These are phyloP conservation scores for Aspergillus aculeatinus DNA, from an alignment of 2,329 filamentous ascomycete genomes.

Conservation along the genomic window DNA sequence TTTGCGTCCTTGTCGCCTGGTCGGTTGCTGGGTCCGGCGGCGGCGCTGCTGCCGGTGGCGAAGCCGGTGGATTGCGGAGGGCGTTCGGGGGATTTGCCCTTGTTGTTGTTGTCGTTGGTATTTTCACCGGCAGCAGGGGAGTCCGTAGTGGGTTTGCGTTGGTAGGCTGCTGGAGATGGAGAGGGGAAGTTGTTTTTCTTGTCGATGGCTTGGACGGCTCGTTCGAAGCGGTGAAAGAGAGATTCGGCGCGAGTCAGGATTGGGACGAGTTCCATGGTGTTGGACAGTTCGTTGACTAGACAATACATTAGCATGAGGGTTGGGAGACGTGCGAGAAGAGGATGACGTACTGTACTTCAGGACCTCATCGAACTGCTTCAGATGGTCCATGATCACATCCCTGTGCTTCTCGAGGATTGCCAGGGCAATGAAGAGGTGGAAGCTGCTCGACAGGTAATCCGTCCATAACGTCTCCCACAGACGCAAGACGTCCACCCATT, in stretches of 20 bases:
- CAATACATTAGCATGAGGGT: not conserved
- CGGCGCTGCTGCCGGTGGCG: conserved; percentile 23
- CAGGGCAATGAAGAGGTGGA: conserved; percentile 90
- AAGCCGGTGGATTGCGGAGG: conserved; percentile 18
- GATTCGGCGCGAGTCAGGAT: conserved; percentile 85
- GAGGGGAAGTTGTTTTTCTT: conserved; percentile 82
- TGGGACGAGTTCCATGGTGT: conserved; percentile 84
- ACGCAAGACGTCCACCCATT: conserved; percentile 79
- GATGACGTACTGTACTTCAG: conserved; percentile 78
- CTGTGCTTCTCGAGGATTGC: conserved; percentile 94
- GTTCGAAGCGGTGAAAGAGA: conserved; percentile 83
- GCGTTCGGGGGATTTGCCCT: conserved; percentile 33
- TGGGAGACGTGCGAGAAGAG: not conserved
- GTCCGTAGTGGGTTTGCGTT: conserved; percentile 44
- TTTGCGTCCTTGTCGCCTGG: conserved; percentile 37
- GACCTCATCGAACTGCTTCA: conserved; percentile 94
- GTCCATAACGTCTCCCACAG: conserved; percentile 96
- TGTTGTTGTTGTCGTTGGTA: conserved; percentile 31
- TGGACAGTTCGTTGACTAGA: conserved; percentile 88
- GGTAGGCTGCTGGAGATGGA: conserved; percentile 42
- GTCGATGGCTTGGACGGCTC: conserved; percentile 86
- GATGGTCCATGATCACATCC: conserved; percentile 92
- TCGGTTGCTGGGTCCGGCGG: conserved; percentile 3
- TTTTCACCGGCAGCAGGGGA: conserved; percentile 20
- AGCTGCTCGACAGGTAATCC: conserved; percentile 82